Percentiles rank a stretch among this genome's conserved stretches.
These are phyloP conservation scores for Sugiyamaella xylanicola DNA, from an alignment of 1,139 yeast species.

Conservation along the genomic window DNA sequence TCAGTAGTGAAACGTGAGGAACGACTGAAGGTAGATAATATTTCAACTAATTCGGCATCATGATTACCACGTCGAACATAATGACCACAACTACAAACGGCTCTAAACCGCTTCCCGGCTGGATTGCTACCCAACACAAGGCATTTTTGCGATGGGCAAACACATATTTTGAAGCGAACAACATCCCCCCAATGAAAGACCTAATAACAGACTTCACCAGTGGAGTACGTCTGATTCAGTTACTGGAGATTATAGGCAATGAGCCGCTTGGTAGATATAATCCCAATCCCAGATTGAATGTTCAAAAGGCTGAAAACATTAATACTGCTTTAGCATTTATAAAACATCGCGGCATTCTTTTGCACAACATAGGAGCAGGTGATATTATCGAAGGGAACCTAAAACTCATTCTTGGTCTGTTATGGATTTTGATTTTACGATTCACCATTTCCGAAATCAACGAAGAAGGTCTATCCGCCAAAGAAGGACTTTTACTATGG, in stretches of 20 bases:
- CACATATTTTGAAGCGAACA: slow-evolving; percentile 39
- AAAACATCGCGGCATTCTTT: slow-evolving; percentile 54
- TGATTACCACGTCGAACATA: slow-evolving; percentile 10
- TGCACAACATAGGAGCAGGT: slow-evolving; percentile 65
- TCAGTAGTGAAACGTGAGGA: too few species aligned
- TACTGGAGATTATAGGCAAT: slow-evolving; percentile 45
- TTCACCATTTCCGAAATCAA: slow-evolving; percentile 52
- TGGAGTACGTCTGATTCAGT: slow-evolving; percentile 44
- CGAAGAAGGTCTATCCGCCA: slow-evolving; percentile 48
- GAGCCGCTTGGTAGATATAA: slow-evolving; percentile 45
- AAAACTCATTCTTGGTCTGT: slow-evolving; percentile 63
- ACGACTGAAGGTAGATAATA: too few species aligned
- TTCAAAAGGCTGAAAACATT: slow-evolving; percentile 66
- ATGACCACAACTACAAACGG: slow-evolving; percentile 15
- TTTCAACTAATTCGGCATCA: too few species aligned
- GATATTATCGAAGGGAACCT: slow-evolving; percentile 65
- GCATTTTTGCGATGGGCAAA: slow-evolving; percentile 47
- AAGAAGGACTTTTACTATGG: slow-evolving; percentile 50
- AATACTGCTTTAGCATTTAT: slow-evolving; percentile 59
- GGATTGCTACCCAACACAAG: slow-evolving; percentile 47
- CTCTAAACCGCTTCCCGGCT: slow-evolving; percentile 35
- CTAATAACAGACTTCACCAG: slow-evolving; percentile 39
- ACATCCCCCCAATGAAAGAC: slow-evolving; percentile 37
- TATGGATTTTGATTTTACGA: slow-evolving; percentile 63
- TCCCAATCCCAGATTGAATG: slow-evolving; percentile 52